Evolutionary conservation across 495 filamentous ascomycete genomes (phyloP).

Genomic region (Hypoxylon trugodes): DNA sequence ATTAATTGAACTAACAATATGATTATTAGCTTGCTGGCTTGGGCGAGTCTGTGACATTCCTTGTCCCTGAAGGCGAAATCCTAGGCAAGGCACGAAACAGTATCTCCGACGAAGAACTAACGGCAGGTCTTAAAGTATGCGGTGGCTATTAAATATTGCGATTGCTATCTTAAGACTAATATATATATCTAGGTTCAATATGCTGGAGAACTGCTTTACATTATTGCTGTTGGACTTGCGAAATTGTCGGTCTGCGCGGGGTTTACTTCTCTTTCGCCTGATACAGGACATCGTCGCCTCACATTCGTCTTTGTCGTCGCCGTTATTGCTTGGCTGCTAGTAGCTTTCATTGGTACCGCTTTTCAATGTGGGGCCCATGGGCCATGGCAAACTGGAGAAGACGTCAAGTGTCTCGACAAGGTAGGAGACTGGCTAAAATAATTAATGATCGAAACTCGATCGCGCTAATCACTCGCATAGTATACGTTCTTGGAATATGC

Average conservation of each 20-base stretch:
- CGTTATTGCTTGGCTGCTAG: slow-evolving; percentile 43
- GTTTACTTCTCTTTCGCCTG: slow-evolving; percentile 35
- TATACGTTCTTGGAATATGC: slow-evolving; percentile 53
- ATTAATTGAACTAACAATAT: slow-evolving; percentile 13
- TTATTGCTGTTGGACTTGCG: slow-evolving; percentile 36
- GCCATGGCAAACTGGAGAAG: slow-evolving; percentile 49
- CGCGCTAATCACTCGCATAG: slow-evolving; percentile 23
- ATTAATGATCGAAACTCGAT: not conserved
- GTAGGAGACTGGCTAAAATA: slow-evolving; percentile 31
- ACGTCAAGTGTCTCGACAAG: slow-evolving; percentile 48
- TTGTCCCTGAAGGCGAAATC: slow-evolving; percentile 28
- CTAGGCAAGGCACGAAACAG: slow-evolving; percentile 30
- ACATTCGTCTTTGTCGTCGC: slow-evolving; percentile 11
- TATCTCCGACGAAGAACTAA: slow-evolving; percentile 26
- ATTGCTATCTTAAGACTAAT: slow-evolving; percentile 2
- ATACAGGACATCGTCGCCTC: slow-evolving; percentile 30
- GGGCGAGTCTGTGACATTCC: slow-evolving; percentile 35
- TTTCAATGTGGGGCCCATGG: slow-evolving; percentile 54
- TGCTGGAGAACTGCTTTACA: slow-evolving; percentile 37
- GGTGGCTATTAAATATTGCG: not conserved
- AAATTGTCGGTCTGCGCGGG: slow-evolving; percentile 39
- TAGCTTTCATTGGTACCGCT: slow-evolving; percentile 46
- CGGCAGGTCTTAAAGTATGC: slow-evolving; percentile 32
- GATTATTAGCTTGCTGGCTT: slow-evolving; percentile 31
- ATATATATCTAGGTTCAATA: slow-evolving; percentile 25